phyloP scores from a whole-genome alignment of 2,329 filamentous ascomycete species.

The Diaporthe destruens region DNA sequence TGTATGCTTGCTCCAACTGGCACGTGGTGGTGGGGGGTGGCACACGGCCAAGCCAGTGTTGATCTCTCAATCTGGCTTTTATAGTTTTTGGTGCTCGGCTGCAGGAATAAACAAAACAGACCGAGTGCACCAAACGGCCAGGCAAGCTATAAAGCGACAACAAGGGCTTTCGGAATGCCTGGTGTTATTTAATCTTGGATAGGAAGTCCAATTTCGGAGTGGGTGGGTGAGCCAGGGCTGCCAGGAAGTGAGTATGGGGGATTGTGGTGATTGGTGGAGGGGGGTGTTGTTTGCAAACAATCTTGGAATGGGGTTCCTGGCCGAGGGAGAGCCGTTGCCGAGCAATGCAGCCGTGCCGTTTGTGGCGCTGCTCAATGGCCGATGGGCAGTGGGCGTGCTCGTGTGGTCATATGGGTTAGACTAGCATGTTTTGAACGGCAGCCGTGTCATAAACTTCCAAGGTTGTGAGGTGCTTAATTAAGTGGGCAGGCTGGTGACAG shows the following conservation, averaged over 20 bases:
- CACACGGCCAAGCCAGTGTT: neutral
- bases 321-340: constrained; percentile 29
- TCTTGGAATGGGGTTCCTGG: neutral
- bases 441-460: too few relatives aligned
- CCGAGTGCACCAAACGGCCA: neutral
- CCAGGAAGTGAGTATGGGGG: neutral
- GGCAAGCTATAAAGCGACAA: neutral
- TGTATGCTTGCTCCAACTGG: neutral
- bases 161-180: neutral
- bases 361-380: neutral
- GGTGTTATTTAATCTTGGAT: constrained; percentile 3
- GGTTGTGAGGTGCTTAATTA: too few relatives aligned
- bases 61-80: constrained; percentile 2
- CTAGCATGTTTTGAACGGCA: too few relatives aligned
- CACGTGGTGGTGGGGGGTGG: neutral
- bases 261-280: constrained; percentile 30
- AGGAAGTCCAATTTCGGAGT: constrained; percentile 28
- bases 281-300: constrained; percentile 16
- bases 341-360: constrained; percentile 27
- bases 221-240: neutral
- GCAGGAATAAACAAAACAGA: constrained; percentile 15
- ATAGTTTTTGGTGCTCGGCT: constrained; percentile 1
- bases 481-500: too few relatives aligned
- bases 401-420: too few relatives aligned
- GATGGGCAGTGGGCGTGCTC: too few relatives aligned